phyloP scores from a whole-genome alignment of 78 protist species.

The Pelomyxa schiedti region DNA sequence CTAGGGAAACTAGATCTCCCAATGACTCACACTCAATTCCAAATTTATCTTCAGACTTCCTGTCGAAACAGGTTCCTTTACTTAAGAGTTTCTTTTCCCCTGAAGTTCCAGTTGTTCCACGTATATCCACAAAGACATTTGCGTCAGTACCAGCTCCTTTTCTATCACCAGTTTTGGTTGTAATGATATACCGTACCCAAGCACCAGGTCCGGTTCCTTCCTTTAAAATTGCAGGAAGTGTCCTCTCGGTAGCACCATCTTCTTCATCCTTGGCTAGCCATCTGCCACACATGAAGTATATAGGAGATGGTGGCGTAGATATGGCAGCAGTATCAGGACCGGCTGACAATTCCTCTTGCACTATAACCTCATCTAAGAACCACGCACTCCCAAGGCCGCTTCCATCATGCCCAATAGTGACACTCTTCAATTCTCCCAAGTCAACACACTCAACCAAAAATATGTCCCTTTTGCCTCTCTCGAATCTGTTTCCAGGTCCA shows the following conservation, averaged over 20 bases:
- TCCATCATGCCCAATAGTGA: background rate
- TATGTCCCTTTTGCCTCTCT: background rate
- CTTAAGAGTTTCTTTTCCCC: background rate
- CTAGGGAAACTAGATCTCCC: background rate
- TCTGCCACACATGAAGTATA: background rate
- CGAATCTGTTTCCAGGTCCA: background rate
- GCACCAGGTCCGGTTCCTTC: background rate
- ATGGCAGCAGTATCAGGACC: too few relatives aligned
- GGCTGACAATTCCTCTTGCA: too few relatives aligned
- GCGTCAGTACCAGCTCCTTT: background rate
- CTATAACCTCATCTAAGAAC: background rate
- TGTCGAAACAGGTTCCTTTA: background rate
- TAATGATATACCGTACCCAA: background rate
- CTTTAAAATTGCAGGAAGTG: too few relatives aligned
- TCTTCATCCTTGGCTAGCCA: background rate
- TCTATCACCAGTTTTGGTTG: background rate
- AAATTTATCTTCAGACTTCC: background rate
- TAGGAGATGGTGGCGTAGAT: too few relatives aligned
- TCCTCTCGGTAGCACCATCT: background rate
- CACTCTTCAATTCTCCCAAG: background rate
- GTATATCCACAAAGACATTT: background rate
- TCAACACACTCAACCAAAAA: background rate
- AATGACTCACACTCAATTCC: slow-evolving; percentile 1
- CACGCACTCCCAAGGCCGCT: slow-evolving; percentile 2
- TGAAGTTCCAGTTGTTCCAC: background rate